Percentiles rank a stretch among this genome's conserved stretches.
Conservation (phyloP, 257 asterid genomes). For the Petrea volubilis region DNA sequence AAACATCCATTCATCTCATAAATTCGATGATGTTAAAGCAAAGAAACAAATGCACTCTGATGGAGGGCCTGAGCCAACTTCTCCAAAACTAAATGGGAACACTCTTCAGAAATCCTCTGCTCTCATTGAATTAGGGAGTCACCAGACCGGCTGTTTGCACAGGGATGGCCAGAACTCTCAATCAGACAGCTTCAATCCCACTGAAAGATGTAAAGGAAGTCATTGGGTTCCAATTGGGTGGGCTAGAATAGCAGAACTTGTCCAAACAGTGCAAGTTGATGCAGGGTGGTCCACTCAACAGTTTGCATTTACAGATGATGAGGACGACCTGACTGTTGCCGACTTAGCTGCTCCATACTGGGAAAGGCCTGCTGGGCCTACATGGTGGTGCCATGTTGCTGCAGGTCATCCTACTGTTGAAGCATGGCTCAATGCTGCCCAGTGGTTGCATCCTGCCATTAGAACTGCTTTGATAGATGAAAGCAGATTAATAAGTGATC, state of each 20-base stretch:
- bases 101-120: conserved; percentile 39
- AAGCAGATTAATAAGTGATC: conserved; percentile 84
- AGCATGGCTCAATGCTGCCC: conserved; percentile 78
- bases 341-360: conserved; percentile 93
- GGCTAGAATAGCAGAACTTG: conserved; percentile 78
- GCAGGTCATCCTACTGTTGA: conserved; percentile 77
- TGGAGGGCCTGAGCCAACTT: conserved; percentile 31
- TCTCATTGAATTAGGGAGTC: conserved; percentile 41
- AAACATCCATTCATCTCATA: conserved; percentile 33
- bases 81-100: conserved; percentile 27
- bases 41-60: conserved; percentile 30
- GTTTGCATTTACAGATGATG: conserved; percentile 55
- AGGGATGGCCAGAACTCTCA: conserved; percentile 39
- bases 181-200: conserved; percentile 18
- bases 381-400: conserved; percentile 97
- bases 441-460: conserved; percentile 96
- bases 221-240: conserved; percentile 93
- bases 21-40: conserved; percentile 19
- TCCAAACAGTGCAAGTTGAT: conserved; percentile 61
- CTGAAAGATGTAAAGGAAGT: conserved; percentile 51
- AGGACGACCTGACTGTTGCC: conserved; percentile 83
- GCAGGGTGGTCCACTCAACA: conserved; percentile 62
- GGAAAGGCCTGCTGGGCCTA: conserved; percentile 92
- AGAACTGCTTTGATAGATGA: conserved; percentile 86
- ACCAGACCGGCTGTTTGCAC: conserved; percentile 23